Conservation (phyloP, 2,329 filamentous ascomycete species). For the Aspergillus pseudoglaucus region DNA sequence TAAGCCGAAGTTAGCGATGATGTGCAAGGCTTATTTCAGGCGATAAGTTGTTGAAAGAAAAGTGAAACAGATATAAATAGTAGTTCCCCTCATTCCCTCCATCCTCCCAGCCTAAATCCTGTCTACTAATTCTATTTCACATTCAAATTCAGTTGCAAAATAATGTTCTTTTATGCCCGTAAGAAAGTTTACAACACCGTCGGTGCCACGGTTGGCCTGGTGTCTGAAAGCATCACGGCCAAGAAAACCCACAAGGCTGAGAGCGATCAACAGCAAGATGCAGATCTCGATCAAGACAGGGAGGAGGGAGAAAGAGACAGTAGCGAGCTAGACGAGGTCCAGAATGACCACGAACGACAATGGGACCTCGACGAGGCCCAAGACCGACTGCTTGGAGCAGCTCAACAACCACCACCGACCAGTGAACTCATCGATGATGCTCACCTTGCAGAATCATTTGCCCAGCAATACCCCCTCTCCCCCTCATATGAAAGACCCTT, state of each 20-base stretch:
- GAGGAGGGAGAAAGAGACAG: neutral
- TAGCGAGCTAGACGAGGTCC: neutral
- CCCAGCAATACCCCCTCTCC: slow-evolving; percentile 6
- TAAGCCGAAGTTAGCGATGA: too few relatives aligned
- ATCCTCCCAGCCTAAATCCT: too few relatives aligned
- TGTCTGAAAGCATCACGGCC: slow-evolving; percentile 16
- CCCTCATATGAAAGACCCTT: slow-evolving; percentile 5
- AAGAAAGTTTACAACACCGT: neutral
- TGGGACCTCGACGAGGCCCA: slow-evolving; percentile 22
- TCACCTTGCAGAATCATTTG: slow-evolving; percentile 11
- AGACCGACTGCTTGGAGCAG: slow-evolving; percentile 8
- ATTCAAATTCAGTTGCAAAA: too few relatives aligned
- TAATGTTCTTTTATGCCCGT: too few relatives aligned
- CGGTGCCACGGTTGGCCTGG: slow-evolving; percentile 13
- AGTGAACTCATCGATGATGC: slow-evolving; percentile 3
- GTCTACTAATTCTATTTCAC: too few relatives aligned
- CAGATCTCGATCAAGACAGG: neutral
- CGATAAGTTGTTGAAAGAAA: too few relatives aligned
- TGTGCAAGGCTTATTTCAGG: too few relatives aligned
- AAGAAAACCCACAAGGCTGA: slow-evolving; percentile 13
- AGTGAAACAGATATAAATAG: too few relatives aligned
- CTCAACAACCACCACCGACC: neutral
- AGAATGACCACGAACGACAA: slow-evolving; percentile 8
- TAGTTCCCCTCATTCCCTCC: too few relatives aligned
- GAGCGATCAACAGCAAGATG: neutral